Evolutionary conservation across 371 early-diverging fungal genomes (phyloP), one percentile per base, ranked within the genome.

Genomic region (Coemansia linderi): DNA sequence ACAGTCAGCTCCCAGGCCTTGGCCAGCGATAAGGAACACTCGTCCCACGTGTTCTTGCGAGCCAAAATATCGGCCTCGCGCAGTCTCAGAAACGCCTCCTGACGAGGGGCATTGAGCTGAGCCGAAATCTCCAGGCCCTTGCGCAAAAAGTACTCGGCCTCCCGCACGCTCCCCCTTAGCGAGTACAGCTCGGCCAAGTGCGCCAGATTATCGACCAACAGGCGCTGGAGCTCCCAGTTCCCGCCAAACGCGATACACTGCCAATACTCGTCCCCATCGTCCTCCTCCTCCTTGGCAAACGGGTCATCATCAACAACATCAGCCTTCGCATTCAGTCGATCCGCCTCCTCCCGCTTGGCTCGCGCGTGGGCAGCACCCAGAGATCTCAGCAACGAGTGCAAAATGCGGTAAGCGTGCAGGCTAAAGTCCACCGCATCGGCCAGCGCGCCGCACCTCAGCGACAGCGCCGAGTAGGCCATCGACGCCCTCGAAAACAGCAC

Each of bases 111-210:
- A 17, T 76, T 80, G 5, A 86, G 79, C 5, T 80, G 78, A 40
- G 76, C 79, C 1, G 90, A 87, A 13, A 91, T 76, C 10, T 74
- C 68, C 40, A 85, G 74, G 0, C 88, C 91, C 63, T 88, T 85
- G 29, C 82, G 73, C 17, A 88, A 71, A 75, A 87, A 91, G 67
- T 91, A 90, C 46, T 89, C 87, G 0, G 89, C 87, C 63, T 92
- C 90, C 29, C 82, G 75, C 56, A 85, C 80, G 5, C 91, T 88
- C 0, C 94, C 94, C 1, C 87, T 88, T 0, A 79, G 46, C 29
- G 88, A 68, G 50, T 87, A 85, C 4, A 92, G 62, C 10, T 70
- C 65, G 1, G 86, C 84, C 5, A 92, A 72, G 43, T 85, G 85
- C 5, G 79, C 73, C 58, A 86, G 82, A 7, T 83, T 84, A 17